Base-by-base conservation (phyloP, 176 grass and related monocot genomes). In the Oryza glaberrima region DNA sequence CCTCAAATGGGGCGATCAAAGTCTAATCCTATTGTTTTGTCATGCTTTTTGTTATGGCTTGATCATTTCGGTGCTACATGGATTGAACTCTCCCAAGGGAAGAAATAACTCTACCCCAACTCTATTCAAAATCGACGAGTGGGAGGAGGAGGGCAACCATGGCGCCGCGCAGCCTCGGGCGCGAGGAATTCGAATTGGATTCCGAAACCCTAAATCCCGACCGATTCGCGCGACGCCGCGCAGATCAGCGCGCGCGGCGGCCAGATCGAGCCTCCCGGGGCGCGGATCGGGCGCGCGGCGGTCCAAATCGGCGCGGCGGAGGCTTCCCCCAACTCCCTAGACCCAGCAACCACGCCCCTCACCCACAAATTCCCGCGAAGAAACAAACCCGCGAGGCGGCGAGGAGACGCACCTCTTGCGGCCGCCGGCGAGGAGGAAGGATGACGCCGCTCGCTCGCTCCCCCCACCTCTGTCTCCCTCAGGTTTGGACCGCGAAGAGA, bases 391-490 rank as follows among this genome's bases (percentile, higher is more conserved):
- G 80, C 80, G 80, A 83, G 84, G 84, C 73, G 65, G 69, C 80
- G 72, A 68, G 84, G 88, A 47, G 80, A 90, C 89, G 75, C 89
- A 87, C 89, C 89, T 90, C 80, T 84, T 87, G 80, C 80, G 28
- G 84, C 80, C 60, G 49, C 84, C 47, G 75, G 65, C 68, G 70
- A 64, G 84, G 70, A 64, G 84, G 47, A 49, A 54, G 77, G 79
- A 22, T 73, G 79, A 23, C 78, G 74, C 7, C 54, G 54, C 54
- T n/a, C 54, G 17, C 54, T 58, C 19, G 54, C 54, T 30, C 76
- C 72, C 83, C 88, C 68, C 15, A 32, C 30, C 40, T 41, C 40
- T 61, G 34, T 25, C 83, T 45, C 80, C 67, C 22, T 63, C 69
- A 61, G 65, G 76, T 25, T 88, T 73, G 69, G 84, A 44, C 86